Evolutionary conservation across 179 eudicot genomes (phyloP).

Genomic region (Silene vulgaris): DNA sequence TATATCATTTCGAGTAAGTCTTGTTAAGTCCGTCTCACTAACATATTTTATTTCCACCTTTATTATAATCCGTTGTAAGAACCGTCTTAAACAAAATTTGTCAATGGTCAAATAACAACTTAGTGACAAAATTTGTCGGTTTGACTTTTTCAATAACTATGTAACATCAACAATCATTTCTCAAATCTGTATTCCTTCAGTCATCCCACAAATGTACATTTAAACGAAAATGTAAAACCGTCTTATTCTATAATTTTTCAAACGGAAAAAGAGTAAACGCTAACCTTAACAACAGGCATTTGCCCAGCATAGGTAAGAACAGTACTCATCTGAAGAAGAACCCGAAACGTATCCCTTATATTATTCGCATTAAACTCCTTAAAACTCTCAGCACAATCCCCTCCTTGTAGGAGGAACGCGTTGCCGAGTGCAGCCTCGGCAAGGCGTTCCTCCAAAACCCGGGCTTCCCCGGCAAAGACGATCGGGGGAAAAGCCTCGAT

Average conservation of each 20-base stretch:
- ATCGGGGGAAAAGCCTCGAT: constrained; percentile 64
- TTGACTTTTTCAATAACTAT: not conserved
- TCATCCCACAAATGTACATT: too few relatives aligned
- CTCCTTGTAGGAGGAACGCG: constrained; percentile 63
- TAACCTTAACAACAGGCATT: constrained; percentile 64
- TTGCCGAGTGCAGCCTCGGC: constrained; percentile 66
- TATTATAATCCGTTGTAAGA: too few relatives aligned
- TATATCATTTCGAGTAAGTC: too few relatives aligned
- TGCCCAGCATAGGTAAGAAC: constrained; percentile 70
- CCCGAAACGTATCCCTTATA: constrained; percentile 58
- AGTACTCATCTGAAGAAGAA: constrained; percentile 67
- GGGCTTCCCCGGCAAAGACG: constrained; percentile 69
- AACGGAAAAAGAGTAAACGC: too few relatives aligned
- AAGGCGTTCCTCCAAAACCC: constrained; percentile 52
- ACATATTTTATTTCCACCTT: too few relatives aligned
- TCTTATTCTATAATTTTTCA: too few relatives aligned
- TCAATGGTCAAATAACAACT: not conserved
- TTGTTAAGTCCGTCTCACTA: too few relatives aligned
- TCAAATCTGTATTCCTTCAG: not conserved
- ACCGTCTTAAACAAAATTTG: too few relatives aligned
- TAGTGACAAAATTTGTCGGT: not conserved
- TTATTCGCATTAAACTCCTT: constrained; percentile 69
- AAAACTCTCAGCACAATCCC: constrained; percentile 75
- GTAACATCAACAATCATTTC: not conserved
- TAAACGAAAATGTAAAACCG: too few relatives aligned